These are phyloP conservation scores for Metschnikowia aberdeeniae DNA, from an alignment of 805 yeast genomes.

Conservation along the genomic window DNA sequence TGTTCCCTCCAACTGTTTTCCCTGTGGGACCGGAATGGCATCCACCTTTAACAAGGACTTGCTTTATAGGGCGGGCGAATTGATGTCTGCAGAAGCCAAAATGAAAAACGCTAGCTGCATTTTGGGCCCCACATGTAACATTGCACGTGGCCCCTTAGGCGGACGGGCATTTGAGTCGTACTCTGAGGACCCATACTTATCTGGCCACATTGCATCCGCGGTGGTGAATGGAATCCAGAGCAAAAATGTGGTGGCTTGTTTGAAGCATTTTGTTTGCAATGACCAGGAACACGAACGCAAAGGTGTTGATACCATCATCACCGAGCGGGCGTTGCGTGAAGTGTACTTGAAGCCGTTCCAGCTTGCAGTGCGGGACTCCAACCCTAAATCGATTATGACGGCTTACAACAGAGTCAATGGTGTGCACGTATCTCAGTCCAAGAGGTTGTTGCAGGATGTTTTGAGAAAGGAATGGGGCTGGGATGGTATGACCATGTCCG, in stretches of 20 bases:
- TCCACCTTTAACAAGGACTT: conserved; percentile 52
- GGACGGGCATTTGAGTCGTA: conserved; percentile 63
- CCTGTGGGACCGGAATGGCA: conserved; percentile 59
- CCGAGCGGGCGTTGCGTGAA: conserved; percentile 63
- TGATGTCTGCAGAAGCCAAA: conserved; percentile 53
- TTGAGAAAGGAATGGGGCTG: conserved; percentile 55
- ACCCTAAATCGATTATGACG: conserved; percentile 58
- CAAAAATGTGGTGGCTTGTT: conserved; percentile 48
- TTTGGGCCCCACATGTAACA: conserved; percentile 44
- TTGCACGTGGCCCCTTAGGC: conserved; percentile 54
- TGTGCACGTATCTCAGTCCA: conserved; percentile 48
- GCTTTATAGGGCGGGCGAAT: conserved; percentile 44
- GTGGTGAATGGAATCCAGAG: conserved; percentile 53
- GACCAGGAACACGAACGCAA: conserved; percentile 57
- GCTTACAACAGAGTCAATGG: conserved; percentile 64
- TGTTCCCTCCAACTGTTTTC: conserved; percentile 54
- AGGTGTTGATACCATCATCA: conserved; percentile 44
- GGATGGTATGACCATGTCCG: conserved; percentile 56
- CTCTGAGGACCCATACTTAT: conserved; percentile 55
- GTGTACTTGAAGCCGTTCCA: conserved; percentile 62
- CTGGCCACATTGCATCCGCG: conserved; percentile 46
- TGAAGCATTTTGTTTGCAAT: conserved; percentile 62
- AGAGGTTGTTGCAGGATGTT: conserved; percentile 40
- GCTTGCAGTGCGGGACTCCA: conserved; percentile 48
- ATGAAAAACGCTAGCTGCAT: conserved; percentile 50